Evolutionary conservation across 805 yeast genomes (phyloP), one percentile per base, ranked within the genome.

Genomic region (Kluyveromyces wickerhamii): DNA sequence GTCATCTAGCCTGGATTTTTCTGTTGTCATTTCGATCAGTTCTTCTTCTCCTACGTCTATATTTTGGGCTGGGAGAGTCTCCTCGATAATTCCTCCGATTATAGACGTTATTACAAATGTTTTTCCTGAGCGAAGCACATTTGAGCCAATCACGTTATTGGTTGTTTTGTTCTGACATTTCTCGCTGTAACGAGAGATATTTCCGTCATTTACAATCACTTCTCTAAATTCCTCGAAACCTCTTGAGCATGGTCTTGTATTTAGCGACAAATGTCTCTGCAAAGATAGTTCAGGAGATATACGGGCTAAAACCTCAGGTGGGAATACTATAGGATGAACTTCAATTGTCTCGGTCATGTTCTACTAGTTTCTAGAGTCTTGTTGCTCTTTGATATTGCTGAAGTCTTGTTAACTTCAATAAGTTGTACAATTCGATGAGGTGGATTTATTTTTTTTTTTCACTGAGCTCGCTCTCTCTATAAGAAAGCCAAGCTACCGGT

Each of bases 271-370:
- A 55, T 86, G 94, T 50, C 94, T 71, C 52, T 82, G 81, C 28
- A 88, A 65, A 4, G 89, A 81, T 10, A 83, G 54, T 37, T 85
- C 95, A 1, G 96, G 96, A 2, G 94, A 85, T 23, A 88, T 72
- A 34, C 92, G 65, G 1, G 92, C 87, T 27, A 88, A 63, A 8
- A 86, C 85, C 17, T 78, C 81, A 1, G 95, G 89, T 1, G 92
- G 79, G 54, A 87, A 86, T 4, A 73, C 62, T 22, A 81, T 66
- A 10, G 79, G 70, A 27, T 63, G 51, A 8, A 59, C 32, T 7
- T 50, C 59, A 22, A 52, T 40, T 16, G 45, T 44, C 2, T 48
- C 50, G 8, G 41, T n/a, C 42, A 39, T 39, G 11, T 21, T 26
- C n/a, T n/a, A n/a, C n/a, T n/a, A n/a, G n/a, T n/a, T n/a, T n/a